These are phyloP conservation scores for Penicillium salamii DNA, from an alignment of 495 filamentous ascomycete genomes.

Conservation along the genomic window DNA sequence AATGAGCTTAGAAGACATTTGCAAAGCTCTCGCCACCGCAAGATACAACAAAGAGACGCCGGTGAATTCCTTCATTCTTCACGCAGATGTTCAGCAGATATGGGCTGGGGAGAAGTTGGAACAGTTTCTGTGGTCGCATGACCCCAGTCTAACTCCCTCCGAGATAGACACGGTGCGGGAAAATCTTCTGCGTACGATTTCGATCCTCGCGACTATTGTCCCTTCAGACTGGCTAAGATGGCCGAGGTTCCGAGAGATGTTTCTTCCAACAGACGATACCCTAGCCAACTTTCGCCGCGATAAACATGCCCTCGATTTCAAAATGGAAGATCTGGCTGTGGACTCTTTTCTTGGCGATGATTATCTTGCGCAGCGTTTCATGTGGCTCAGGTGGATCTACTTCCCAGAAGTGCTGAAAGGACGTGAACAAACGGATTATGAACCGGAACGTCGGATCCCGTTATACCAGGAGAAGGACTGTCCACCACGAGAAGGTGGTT, in stretches of 20 bases:
- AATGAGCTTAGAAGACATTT: background rate
- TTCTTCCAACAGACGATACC: background rate
- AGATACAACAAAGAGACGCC: background rate
- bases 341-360: conserved; percentile 1
- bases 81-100: background rate
- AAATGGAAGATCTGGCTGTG: background rate
- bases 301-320: background rate
- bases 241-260: conserved; percentile 2
- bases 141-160: background rate
- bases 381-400: background rate
- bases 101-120: background rate
- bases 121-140: background rate
- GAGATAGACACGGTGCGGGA: background rate
- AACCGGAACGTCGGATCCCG: background rate
- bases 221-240: background rate
- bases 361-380: background rate
- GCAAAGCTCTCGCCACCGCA: background rate
- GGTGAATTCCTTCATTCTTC: background rate
- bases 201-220: background rate
- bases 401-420: background rate
- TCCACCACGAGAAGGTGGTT: background rate
- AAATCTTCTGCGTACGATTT: background rate
- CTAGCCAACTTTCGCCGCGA: background rate
- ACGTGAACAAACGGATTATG: background rate
- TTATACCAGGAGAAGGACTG: background rate